A percentile compares a stretch with the other conserved stretches of the same genome.
These are phyloP conservation scores for Cymodocea nodosa DNA, from an alignment of 116 monocot genomes.

Conservation along the genomic window DNA sequence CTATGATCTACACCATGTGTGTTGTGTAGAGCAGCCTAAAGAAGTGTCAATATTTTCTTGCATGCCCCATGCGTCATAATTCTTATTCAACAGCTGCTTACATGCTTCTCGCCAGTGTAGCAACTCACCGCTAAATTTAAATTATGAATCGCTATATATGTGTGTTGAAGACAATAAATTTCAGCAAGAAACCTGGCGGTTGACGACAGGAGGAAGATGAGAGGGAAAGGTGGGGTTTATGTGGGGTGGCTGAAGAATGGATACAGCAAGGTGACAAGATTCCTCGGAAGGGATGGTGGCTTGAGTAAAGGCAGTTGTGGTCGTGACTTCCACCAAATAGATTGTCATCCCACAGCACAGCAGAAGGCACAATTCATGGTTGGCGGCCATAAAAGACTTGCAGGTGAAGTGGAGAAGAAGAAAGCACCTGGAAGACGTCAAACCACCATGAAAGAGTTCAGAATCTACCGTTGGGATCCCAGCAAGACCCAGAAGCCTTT, in stretches of 20 bases:
- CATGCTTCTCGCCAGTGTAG: no score
- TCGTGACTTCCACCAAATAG: neutral
- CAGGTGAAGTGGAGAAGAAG: neutral
- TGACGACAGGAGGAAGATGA: neutral
- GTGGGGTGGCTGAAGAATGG: conserved; percentile 4
- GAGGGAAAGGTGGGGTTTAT: neutral
- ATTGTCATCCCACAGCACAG: conserved; percentile 10
- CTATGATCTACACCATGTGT: no score
- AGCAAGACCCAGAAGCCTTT: conserved; percentile 5
- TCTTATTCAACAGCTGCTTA: no score
- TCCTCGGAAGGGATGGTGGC: neutral
- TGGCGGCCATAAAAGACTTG: neutral
- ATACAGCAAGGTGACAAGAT: neutral
- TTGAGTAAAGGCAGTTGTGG: neutral
- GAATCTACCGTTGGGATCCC: conserved; percentile 15
- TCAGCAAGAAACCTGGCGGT: no score
- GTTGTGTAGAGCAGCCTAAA: no score
- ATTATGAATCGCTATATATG: no score
- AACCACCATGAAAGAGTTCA: conserved; percentile 12
- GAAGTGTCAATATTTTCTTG: no score
- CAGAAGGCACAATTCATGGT: conserved; percentile 5
- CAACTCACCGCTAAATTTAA: no score
- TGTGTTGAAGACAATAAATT: no score
- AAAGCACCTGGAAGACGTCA: neutral
- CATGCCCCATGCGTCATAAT: no score